These are phyloP conservation scores for Globisporangium splendens DNA, from an alignment of 352 stramenopile genomes.

Conservation along the genomic window DNA sequence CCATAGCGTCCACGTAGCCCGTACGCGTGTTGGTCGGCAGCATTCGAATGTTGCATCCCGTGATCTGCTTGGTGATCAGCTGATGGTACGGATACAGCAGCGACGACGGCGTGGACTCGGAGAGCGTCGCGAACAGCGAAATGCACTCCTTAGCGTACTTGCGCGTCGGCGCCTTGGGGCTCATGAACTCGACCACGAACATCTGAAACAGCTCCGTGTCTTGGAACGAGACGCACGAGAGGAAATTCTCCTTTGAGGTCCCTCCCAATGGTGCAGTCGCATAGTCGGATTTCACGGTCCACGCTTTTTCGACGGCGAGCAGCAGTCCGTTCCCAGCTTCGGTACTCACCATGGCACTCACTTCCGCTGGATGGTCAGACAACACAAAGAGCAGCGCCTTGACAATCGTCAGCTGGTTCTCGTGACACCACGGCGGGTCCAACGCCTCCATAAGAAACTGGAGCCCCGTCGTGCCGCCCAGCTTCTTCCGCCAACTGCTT, in stretches of 20 bases:
- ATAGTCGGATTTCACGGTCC: conserved; percentile 35
- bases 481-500: conserved; percentile 77
- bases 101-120: conserved; percentile 54
- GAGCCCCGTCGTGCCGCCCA: conserved; percentile 72
- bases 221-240: conserved; percentile 73
- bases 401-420: conserved; percentile 84
- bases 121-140: conserved; percentile 44
- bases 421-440: conserved; percentile 73
- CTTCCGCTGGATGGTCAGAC: conserved; percentile 80
- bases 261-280: conserved; percentile 29
- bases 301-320: conserved; percentile 53
- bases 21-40: conserved; percentile 62
- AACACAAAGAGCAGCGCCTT: conserved; percentile 87
- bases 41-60: conserved; percentile 69
- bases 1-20: conserved; percentile 86
- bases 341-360: conserved; percentile 70
- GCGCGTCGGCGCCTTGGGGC: conserved; percentile 60
- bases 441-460: conserved; percentile 62
- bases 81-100: conserved; percentile 83
- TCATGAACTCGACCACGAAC: conserved; percentile 86
- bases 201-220: conserved; percentile 86
- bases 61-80: conserved; percentile 84
- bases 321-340: conserved; percentile 69
- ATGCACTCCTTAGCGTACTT: conserved; percentile 76
- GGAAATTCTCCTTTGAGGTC: conserved; percentile 56